Conservation (phyloP, 2,329 filamentous ascomycete species). For the Ambrosiella cleistominuta region DNA sequence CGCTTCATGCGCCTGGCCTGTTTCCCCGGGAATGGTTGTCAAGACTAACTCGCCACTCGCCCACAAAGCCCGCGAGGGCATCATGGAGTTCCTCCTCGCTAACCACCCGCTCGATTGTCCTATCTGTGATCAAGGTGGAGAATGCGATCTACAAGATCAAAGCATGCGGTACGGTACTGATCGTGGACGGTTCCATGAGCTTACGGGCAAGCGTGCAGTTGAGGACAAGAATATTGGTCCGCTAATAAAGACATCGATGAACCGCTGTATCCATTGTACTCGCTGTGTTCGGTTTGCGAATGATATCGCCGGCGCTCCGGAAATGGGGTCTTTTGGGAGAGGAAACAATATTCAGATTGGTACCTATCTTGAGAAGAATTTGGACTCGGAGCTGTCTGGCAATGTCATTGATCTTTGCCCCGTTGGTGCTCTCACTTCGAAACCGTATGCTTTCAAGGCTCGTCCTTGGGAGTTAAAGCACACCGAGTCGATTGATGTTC, state of each 20-base stretch:
- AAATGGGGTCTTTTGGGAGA: conserved; percentile 84
- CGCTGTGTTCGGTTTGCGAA: conserved; percentile 96
- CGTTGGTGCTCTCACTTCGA: conserved; percentile 88
- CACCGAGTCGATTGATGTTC: conserved; percentile 86
- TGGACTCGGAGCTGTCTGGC: conserved; percentile 86
- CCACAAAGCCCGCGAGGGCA: conserved; percentile 95
- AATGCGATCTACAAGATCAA: conserved; percentile 98
- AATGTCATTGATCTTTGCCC: conserved; percentile 98
- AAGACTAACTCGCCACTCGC: conserved; percentile 93
- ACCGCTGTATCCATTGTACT: conserved; percentile 98
- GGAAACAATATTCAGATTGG: conserved; percentile 97
- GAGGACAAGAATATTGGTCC: conserved; percentile 99
- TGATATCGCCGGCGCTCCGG: conserved; percentile 86
- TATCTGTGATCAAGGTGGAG: conserved; percentile 96
- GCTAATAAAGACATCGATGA: conserved; percentile 98
- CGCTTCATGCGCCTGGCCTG: conserved; percentile 96
- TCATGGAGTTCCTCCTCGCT: conserved; percentile 96
- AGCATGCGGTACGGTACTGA: conserved; percentile 97
- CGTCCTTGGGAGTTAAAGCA: conserved; percentile 95
- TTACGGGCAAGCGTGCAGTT: conserved; percentile 87
- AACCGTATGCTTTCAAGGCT: conserved; percentile 93
- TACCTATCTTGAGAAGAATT: conserved; percentile 85
- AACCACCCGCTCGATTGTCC: conserved; percentile 95
- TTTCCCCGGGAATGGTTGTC: conserved; percentile 96
- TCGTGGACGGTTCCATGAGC: conserved; percentile 89